Base-by-base conservation (phyloP, 371 early-diverging fungal species). In the Parasitella parasitica region DNA sequence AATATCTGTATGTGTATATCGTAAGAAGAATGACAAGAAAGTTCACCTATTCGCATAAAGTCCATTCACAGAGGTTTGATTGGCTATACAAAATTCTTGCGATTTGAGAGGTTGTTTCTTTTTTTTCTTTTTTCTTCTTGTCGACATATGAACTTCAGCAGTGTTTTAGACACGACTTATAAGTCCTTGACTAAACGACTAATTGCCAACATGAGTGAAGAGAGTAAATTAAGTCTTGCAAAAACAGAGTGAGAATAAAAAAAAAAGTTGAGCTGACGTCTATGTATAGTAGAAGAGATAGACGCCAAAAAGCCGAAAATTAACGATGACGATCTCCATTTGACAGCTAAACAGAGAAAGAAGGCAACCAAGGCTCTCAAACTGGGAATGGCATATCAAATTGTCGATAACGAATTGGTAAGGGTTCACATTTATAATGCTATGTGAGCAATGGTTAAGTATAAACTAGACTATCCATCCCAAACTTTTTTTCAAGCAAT, bases 261-360 rank as follows among this genome's bases (percentile, higher is more conserved):
- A 13, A 22, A 22, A 12, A 7, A 24, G 20, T 24, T 24, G 13
- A 22, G 20, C 13, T 9, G 18, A 46, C 24, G n/a, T n/a, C n/a
- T n/a, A n/a, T n/a, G n/a, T 46, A 28, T 51, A 37, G 37, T 37
- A 20, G 34, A 30, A 13, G 57, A n/a, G n/a, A n/a, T 20, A 13
- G 41, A 28, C 34, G 6, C 39, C 20, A 63, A 63, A 35, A 57
- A 63, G 26, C 37, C 39, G 2, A 56, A 39, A 43, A 37, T 20
- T 11, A 11, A 36, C 4, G 27, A 20, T 15, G 41, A 55, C 7
- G 39, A 49, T 2, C 48, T 27, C 27, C 24, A 64, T 22, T n/a
- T 67, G 9, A 63, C 63, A 24, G 48, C 62, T 22, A 67, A 62
- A 39, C 63, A 63, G 27, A 62, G 63, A 27, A 67, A 67, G 43